Evolutionary conservation across 2,329 filamentous ascomycete genomes (phyloP).

Genomic region (Epichloe sp.): DNA sequence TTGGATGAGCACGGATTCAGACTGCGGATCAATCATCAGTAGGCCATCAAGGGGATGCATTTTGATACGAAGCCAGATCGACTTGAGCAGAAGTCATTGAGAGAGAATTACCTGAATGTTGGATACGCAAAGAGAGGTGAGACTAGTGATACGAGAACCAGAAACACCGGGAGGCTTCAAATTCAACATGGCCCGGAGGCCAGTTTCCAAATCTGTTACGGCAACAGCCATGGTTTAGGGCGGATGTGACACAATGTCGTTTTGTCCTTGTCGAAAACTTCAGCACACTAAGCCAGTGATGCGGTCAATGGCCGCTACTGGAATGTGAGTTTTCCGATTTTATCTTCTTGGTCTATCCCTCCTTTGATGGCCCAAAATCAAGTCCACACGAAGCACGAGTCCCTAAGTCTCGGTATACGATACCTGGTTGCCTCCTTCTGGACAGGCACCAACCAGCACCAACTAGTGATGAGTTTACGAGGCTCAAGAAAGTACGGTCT

Average conservation of each 20-base stretch:
- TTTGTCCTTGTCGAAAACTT: neutral
- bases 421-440: neutral
- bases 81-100: neutral
- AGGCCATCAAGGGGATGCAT: slow-evolving; percentile 2
- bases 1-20: slow-evolving; percentile 86
- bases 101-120: slow-evolving; percentile 65
- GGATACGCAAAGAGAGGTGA: slow-evolving; percentile 76
- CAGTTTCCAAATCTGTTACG: slow-evolving; percentile 81
- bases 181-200: slow-evolving; percentile 80
- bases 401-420: neutral
- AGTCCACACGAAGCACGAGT: neutral
- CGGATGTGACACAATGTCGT: slow-evolving; percentile 6
- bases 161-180: slow-evolving; percentile 91
- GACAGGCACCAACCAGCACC: neutral
- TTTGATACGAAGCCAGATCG: neutral
- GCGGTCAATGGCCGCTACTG: neutral
- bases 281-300: neutral
- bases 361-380: neutral
- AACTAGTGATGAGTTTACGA: slow-evolving; percentile 5
- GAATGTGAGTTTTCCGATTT: neutral
- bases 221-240: slow-evolving; percentile 54
- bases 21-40: slow-evolving; percentile 38
- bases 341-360: neutral
- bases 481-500: slow-evolving; percentile 4
- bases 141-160: slow-evolving; percentile 75